phyloP scores from a whole-genome alignment of 768 basidiomycete genomes.

The Phanerodontia chrysosporium region DNA sequence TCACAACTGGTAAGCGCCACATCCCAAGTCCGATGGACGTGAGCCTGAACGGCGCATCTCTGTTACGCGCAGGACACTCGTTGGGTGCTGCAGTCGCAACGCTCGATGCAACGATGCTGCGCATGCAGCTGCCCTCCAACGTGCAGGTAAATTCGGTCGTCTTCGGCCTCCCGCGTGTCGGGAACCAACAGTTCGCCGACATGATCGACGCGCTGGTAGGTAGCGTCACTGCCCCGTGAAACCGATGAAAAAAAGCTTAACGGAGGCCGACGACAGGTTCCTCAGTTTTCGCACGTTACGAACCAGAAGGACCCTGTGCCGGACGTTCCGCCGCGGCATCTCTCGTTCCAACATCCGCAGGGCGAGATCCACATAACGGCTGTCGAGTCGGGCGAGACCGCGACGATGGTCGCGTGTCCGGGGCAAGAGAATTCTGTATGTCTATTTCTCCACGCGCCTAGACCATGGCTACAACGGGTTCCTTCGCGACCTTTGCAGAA shows the following conservation, averaged over 20 bases:
- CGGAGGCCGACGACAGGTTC: constrained; percentile 12
- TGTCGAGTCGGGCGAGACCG: constrained; percentile 15
- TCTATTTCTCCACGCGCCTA: background rate
- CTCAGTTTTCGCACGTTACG: constrained; percentile 46
- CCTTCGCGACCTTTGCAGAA: constrained; percentile 13
- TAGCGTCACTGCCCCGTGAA: background rate
- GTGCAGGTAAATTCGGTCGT: constrained; percentile 22
- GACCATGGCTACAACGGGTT: background rate
- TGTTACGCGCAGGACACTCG: constrained; percentile 19
- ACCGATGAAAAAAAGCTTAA: background rate
- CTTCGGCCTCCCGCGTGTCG: constrained; percentile 29
- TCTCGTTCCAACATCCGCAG: constrained; percentile 43
- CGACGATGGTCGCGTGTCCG: constrained; percentile 23
- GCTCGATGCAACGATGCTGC: constrained; percentile 28
- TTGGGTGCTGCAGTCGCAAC: constrained; percentile 30
- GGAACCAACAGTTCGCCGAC: constrained; percentile 29
- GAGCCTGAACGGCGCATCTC: background rate
- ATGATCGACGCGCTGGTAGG: constrained; percentile 23
- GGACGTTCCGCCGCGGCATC: constrained; percentile 27
- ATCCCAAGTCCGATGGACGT: background rate
- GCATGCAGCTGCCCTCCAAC: constrained; percentile 22
- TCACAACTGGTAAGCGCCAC: constrained; percentile 15
- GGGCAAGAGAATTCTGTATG: constrained; percentile 27
- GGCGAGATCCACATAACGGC: constrained; percentile 33
- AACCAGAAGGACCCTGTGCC: constrained; percentile 44